phyloP scores from a whole-genome alignment of 345 rosid species.

The Limnanthes douglasii region DNA sequence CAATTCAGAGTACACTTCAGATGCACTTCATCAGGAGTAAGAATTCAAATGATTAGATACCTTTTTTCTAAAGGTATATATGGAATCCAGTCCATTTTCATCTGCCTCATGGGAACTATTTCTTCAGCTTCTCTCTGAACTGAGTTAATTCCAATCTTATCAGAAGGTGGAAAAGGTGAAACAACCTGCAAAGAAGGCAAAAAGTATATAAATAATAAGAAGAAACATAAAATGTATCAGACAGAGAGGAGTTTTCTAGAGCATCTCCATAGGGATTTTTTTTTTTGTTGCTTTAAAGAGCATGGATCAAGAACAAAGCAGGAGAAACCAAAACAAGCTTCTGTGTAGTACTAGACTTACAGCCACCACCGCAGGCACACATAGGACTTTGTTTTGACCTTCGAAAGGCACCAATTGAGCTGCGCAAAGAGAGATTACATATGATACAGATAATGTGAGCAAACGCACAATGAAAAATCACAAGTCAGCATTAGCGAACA shows the following conservation, averaged over 20 bases:
- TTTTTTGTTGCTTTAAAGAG: background rate
- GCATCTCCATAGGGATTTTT: background rate
- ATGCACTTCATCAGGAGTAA: background rate
- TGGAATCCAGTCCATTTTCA: conserved; percentile 99
- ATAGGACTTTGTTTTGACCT: conserved; percentile 30
- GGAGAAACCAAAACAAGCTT: conserved; percentile 1
- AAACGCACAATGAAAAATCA: background rate
- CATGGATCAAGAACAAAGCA: background rate
- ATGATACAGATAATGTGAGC: background rate
- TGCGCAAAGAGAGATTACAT: conserved; percentile 20
- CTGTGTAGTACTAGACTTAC: conserved; percentile 29
- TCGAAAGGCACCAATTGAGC: conserved; percentile 74
- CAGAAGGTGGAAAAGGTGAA: conserved; percentile 92
- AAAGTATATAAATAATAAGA: too few species aligned
- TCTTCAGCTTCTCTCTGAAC: conserved; percentile 95
- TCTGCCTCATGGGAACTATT: conserved; percentile 92
- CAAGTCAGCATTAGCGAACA: too few species aligned
- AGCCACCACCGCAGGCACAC: conserved; percentile 73
- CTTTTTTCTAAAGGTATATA: conserved; percentile 80
- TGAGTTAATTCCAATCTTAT: conserved; percentile 89
- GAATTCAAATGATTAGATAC: conserved; percentile 18
- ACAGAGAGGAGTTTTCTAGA: background rate
- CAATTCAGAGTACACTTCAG: too few species aligned
- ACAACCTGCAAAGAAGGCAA: conserved; percentile 45
- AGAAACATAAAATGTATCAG: background rate